phyloP scores from a whole-genome alignment of 176 grass and related monocot species.

The Carex littledalei region DNA sequence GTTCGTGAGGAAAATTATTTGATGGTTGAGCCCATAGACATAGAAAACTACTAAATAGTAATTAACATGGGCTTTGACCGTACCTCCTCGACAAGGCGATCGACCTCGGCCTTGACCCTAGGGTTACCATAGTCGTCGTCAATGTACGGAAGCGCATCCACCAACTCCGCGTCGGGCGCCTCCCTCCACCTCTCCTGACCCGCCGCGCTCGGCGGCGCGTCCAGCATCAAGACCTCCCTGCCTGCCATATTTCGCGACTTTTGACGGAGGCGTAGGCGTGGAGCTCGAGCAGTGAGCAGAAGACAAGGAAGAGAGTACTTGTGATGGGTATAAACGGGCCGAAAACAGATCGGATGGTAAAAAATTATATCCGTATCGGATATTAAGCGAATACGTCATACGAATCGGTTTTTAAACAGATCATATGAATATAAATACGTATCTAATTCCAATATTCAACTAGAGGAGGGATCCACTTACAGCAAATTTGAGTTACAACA shows the following conservation, averaged over 20 bases:
- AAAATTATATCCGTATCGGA: too few relatives aligned
- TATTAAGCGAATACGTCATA: too few relatives aligned
- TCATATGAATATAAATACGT: too few relatives aligned
- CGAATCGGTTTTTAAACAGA: too few relatives aligned
- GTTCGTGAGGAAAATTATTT: not conserved
- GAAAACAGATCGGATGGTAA: not conserved
- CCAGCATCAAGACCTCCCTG: constrained; percentile 83
- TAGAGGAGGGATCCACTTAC: too few relatives aligned
- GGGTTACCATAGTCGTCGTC: constrained; percentile 88
- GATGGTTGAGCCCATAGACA: not conserved
- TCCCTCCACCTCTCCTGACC: constrained; percentile 33
- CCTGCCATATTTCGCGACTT: constrained; percentile 13
- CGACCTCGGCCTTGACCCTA: constrained; percentile 75
- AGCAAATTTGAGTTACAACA: too few relatives aligned
- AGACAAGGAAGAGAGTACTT: not conserved
- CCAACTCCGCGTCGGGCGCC: constrained; percentile 55
- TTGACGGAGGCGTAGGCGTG: not conserved
- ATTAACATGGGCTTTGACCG: not conserved
- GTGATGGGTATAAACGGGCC: not conserved
- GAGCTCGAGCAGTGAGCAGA: not conserved
- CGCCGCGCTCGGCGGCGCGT: constrained; percentile 51
- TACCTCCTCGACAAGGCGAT: constrained; percentile 71
- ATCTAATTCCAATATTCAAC: too few relatives aligned
- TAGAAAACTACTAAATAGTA: not conserved
- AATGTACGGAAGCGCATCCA: constrained; percentile 96